A percentile compares a stretch with the other conserved stretches of the same genome.
Evolutionary conservation across 495 filamentous ascomycete species (phyloP).

Genomic region (Extremus antarcticus): DNA sequence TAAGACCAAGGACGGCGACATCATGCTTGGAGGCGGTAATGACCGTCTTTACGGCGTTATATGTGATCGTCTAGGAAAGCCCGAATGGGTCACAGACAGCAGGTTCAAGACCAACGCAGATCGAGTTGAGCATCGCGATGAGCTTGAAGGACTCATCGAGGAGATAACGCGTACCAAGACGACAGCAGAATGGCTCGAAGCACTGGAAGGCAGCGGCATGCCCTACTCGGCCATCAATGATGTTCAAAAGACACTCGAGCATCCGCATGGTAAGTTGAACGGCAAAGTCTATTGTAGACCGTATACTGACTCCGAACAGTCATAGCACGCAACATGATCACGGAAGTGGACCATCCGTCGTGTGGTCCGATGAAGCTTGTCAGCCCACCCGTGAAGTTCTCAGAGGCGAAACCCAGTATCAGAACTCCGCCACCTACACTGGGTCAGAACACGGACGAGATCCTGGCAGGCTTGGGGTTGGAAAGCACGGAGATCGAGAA

Average conservation of each 20-base stretch:
- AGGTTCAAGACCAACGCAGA: slow-evolving; percentile 71
- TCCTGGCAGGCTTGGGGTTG: slow-evolving; percentile 59
- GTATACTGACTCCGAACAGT: slow-evolving; percentile 37
- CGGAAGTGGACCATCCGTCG: slow-evolving; percentile 66
- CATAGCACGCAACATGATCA: slow-evolving; percentile 74
- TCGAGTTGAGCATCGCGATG: slow-evolving; percentile 65
- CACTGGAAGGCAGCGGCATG: slow-evolving; percentile 83
- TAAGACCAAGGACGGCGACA: slow-evolving; percentile 82
- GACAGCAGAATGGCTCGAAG: slow-evolving; percentile 73
- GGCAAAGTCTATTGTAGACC: neutral
- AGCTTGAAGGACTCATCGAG: slow-evolving; percentile 69
- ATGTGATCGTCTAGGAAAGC: slow-evolving; percentile 62
- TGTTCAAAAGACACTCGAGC: slow-evolving; percentile 68
- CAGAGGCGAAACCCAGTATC: slow-evolving; percentile 65
- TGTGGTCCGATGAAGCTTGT: slow-evolving; percentile 84
- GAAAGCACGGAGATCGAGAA: slow-evolving; percentile 47
- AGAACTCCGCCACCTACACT: slow-evolving; percentile 72
- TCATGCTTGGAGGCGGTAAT: slow-evolving; percentile 89
- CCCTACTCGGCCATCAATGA: slow-evolving; percentile 95
- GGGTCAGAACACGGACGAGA: slow-evolving; percentile 86
- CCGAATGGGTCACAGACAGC: slow-evolving; percentile 68
- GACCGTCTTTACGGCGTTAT: slow-evolving; percentile 82
- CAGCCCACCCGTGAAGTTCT: slow-evolving; percentile 95
- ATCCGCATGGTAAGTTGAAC: slow-evolving; percentile 55
- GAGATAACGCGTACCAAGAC: slow-evolving; percentile 62